Conservation (phyloP, 2,329 filamentous ascomycete species). For the Stemphylium lycopersici region DNA sequence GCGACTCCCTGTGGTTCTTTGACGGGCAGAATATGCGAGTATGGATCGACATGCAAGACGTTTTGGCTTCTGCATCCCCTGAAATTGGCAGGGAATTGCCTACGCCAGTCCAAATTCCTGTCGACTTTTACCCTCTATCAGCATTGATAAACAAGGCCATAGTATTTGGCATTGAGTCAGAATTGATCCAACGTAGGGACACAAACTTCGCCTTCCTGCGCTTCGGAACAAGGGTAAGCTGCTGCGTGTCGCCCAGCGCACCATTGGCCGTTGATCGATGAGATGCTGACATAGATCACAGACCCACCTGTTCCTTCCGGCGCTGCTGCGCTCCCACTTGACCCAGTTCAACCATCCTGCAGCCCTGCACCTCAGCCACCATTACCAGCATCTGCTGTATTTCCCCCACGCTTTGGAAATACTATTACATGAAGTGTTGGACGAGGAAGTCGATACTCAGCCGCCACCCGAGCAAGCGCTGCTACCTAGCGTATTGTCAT, state of each 20-base stretch:
- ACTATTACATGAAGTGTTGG: constrained; percentile 87
- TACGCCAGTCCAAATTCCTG: constrained; percentile 73
- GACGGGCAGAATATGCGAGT: constrained; percentile 84
- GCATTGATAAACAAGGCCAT: constrained; percentile 88
- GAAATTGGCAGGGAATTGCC: constrained; percentile 74
- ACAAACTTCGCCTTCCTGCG: constrained; percentile 89
- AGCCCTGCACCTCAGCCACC: constrained; percentile 79
- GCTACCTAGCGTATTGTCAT: constrained; percentile 59
- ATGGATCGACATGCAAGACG: constrained; percentile 87
- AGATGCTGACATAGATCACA: constrained; percentile 49
- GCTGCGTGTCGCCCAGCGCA: constrained; percentile 3
- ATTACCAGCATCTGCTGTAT: constrained; percentile 87
- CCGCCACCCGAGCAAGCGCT: constrained; percentile 56
- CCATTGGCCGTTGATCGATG: constrained; percentile 6
- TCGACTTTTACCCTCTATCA: constrained; percentile 97
- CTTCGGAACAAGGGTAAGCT: constrained; percentile 80
- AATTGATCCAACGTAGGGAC: constrained; percentile 90
- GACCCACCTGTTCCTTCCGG: constrained; percentile 92
- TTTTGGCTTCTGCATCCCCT: constrained; percentile 72
- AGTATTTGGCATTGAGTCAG: constrained; percentile 86
- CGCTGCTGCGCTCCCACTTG: constrained; percentile 81
- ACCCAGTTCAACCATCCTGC: constrained; percentile 76
- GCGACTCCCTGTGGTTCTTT: constrained; percentile 93
- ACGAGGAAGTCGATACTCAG: constrained; percentile 85
- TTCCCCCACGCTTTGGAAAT: constrained; percentile 93